Base-by-base conservation (phyloP, 2,329 filamentous ascomycete genomes). In the Diaporthe citri region DNA sequence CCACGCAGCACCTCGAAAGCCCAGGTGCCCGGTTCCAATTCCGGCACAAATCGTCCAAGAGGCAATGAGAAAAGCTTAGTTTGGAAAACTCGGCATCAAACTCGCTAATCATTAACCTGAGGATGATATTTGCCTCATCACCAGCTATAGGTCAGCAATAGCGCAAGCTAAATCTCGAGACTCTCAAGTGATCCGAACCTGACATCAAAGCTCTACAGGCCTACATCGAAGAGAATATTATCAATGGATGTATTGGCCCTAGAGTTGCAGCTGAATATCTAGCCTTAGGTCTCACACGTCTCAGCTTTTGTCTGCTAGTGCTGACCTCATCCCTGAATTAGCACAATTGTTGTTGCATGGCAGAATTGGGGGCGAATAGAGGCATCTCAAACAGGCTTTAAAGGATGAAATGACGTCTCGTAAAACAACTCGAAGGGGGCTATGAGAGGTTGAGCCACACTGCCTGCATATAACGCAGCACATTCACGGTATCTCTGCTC, bases 31-130 rank as follows among this genome's bases (percentile, higher is more conserved):
- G 22, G 22, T 17, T 13, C 2, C 7, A 34, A 31, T n/a, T n/a
- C 5, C 28, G 17, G 4, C 28, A 0, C 13, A 56, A 22, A 48
- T 10, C 20, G 8, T 55, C 15, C 2, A 31, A 55, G n/a, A 20
- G 0, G 15, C 52, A 34, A 9, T 20, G 1, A 34, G n/a, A 20
- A 0, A 17, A 34, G 22, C 0, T 34, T 56, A 0, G 3, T 22
- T 4, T 9, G 20, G 52, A 4, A 31, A 22, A 20, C 15, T 17
- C 25, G 15, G 31, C 5, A 34, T 20, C 2, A 56, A 28, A 13
- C 28, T 1, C 0, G 28, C 28, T 17, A 34, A 17, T 22, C 17
- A 0, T 15, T 22, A 17, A 0, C 7, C 10, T 56, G 28, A 12
- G 15, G 28, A 15, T 31, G 15, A 56, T 10, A 22, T 17, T 56